These are phyloP conservation scores for Ascosphaera aggregata DNA, from an alignment of 2,329 filamentous ascomycete species.

Conservation along the genomic window DNA sequence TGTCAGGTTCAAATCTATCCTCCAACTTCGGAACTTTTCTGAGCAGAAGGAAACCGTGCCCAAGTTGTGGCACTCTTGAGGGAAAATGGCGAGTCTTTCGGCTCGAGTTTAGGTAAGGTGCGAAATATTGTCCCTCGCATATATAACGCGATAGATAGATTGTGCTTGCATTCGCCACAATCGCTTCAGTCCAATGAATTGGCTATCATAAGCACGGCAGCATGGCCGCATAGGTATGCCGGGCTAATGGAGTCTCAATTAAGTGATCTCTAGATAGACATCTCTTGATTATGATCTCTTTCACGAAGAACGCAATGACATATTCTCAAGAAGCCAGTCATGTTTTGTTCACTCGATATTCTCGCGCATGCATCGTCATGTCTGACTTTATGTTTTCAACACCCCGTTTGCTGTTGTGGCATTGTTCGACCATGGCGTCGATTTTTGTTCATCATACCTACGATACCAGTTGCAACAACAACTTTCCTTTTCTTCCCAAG, in stretches of 20 bases:
- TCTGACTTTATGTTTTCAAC: no score
- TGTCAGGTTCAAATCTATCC: slow-evolving; percentile 14
- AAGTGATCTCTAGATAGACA: no score
- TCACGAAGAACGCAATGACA: no score
- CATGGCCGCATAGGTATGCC: neutral
- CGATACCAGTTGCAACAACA: no score
- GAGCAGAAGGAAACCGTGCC: slow-evolving; percentile 18
- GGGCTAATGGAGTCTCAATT: neutral
- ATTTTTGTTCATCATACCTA: no score
- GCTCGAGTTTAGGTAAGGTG: slow-evolving; percentile 21
- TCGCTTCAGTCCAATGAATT: neutral
- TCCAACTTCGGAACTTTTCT: slow-evolving; percentile 12
- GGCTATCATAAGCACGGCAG: neutral
- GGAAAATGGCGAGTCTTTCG: slow-evolving; percentile 26
- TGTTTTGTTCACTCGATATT: no score
- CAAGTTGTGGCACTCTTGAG: slow-evolving; percentile 21
- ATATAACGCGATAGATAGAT: neutral
- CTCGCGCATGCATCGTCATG: no score
- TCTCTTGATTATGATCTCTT: no score
- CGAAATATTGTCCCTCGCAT: neutral
- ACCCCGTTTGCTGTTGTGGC: no score
- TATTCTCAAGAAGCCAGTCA: no score
- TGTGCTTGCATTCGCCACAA: neutral
- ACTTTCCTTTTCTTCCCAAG: no score
- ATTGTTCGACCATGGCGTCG: no score